Evolutionary conservation across 2,329 filamentous ascomycete genomes (phyloP), one percentile per base, ranked within the genome.

Genomic region (Fusarium nurragi): DNA sequence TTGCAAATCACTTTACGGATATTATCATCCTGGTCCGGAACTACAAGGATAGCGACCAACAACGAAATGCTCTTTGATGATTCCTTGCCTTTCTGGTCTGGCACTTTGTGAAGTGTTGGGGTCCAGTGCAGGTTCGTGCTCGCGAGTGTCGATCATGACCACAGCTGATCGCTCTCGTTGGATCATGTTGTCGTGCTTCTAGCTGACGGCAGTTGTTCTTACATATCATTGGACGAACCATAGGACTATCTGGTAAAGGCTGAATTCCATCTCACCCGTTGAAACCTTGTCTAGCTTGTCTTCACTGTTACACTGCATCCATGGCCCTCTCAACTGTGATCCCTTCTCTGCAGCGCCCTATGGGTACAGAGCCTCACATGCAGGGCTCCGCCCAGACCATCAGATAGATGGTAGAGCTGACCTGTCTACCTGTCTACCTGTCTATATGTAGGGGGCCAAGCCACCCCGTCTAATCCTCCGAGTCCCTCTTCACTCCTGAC

Each of bases 361-460:
- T 59, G 48, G 41, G 48, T 64, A 63, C 55, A 71, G 69, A 71
- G 67, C 69, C 69, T 68, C 69, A 68, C 67, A 63, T 71, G 67
- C 67, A 64, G 54, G 64, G 51, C 55, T 61, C 48, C 54, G 41
- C 56, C 45, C 54, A 51, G 54, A 50, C 53, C 50, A 49, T 38
- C 52, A 58, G 65, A 46, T 51, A 65, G 39, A 41, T 55, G 46
- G 40, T 9, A 67, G 58, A 51, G 44, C 23, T 34, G 32, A 34
- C 32, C 32, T 18, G 32, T 34, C 32, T 34, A 34, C 25, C 41
- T 60, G 50, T 38, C 36, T 23, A 43, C 28, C 40, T 48, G 28
- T 45, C 46, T 70, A 72, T 72, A 71, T 72, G 67, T 72, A 71
- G 64, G 57, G 68, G 64, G 59, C 62, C 55, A 56, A 69, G 58